Evolutionary conservation across 2,329 filamentous ascomycete genomes (phyloP), one percentile per base, ranked within the genome.

Genomic region (Aspergillus novofumigatus): DNA sequence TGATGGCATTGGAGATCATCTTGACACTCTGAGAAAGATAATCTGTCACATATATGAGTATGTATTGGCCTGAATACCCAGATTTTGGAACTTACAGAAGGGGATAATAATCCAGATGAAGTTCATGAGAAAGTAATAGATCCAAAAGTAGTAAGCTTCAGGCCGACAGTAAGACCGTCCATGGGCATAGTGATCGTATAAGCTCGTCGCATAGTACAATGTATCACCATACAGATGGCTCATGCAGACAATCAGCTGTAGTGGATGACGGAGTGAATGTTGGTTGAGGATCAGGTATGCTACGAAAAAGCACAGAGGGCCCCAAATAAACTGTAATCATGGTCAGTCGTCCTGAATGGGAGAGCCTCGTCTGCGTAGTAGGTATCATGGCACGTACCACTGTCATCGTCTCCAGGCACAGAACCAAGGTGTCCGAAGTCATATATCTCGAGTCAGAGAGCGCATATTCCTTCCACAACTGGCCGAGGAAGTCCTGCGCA

Each of bases 381-480:
- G 38, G 48, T 21, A 26, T 21, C 21, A 45, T 26, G 42, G 50
- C 44, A 74, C 86, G 67, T 76, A 92, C 89, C 45, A 86, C 86
- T 1, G 92, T 96, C 60, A 96, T 85, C 20, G 83, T 85, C 79
- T 96, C 92, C 73, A 96, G 87, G 72, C 89, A 92, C n/a, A 96
- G 78, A 65, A 94, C 91, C 67, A 96, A 92, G 1, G 87, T 82
- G 69, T 94, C 89, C 20, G 86, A 86, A 2, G 88, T 92, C 65
- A 96, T 78, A 69, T 96, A 96, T 47, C 92, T 83, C 54, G 91
- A 95, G 76, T 96, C 92, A 2, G 90, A 92, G 35, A 92, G 81
- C 3, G 90, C 83, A 71, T 96, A 96, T 74, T 96, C 92, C 71
- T 96, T 96, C 92, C 92, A 96, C 48, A 96, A 79, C 77, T 96